Evolutionary conservation across 345 rosid genomes (phyloP), one percentile per base, ranked within the genome.

Genomic region (Abelmoschus esculentus): DNA sequence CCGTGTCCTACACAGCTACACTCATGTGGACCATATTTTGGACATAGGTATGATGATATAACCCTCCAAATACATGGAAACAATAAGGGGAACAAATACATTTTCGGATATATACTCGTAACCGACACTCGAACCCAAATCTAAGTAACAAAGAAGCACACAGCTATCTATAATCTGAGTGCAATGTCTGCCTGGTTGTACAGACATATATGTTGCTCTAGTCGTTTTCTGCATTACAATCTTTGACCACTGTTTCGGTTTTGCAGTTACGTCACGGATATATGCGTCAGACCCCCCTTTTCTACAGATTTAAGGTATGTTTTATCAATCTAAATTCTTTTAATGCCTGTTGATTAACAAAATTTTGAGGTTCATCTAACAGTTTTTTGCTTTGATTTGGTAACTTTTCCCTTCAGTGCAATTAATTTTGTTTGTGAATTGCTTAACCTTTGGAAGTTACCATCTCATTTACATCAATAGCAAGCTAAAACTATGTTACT

Each of bases 191-290:
- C 7, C 67, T 6, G 17, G 11, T 1, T 38, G 9, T 19, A 63
- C 12, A 11, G 67, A 8, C 29, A 42, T 42, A 42, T 42, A 42
- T 50, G 31, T 38, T 72, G 19, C 52, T 50, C 32, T 66, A 12
- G 56, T 47, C 34, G 18, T 22, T 65, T 19, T 64, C 60, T 72
- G 52, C 60, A 69, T 71, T 61, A 54, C 71, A 55, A 55, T 36
- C 1, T 53, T 32, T 50, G 69, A 77, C 73, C 2, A 55, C 10
- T 63, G 14, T 77, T 74, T 73, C 19, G 9, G 26, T 55, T 46
- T 72, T 79, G 71, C 84, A 85, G 89, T 36, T 78, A 61, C 58
- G 84, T 38, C 67, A 29, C 17, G 80, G 63, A 74, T 71, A 34
- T 70, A 69, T 70, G 80, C 80, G 49, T 40, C 75, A 68, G 71